Evolutionary conservation across 768 basidiomycete genomes (phyloP).

Genomic region (Russula brevipes): DNA sequence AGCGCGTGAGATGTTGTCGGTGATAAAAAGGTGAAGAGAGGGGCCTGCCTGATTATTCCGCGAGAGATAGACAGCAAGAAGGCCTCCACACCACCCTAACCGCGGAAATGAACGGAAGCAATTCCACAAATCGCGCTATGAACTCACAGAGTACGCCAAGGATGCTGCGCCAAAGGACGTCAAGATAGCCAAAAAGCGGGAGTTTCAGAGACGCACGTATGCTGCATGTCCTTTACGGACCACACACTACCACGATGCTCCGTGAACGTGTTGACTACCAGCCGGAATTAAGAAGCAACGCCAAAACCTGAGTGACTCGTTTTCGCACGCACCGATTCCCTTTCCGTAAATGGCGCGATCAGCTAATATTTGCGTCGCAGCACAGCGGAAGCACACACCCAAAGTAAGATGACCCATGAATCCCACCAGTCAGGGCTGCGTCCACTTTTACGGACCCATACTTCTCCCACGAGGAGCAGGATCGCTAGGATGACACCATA

Average conservation of each 20-base stretch:
- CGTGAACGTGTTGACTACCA: conserved; percentile 82
- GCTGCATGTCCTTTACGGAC: conserved; percentile 94
- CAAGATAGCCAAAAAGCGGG: conserved; percentile 1
- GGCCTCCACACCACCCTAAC: conserved; percentile 87
- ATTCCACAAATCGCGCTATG: neutral
- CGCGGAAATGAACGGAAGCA: conserved; percentile 1
- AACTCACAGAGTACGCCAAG: conserved; percentile 66
- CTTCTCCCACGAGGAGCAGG: conserved; percentile 68
- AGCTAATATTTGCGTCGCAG: neutral
- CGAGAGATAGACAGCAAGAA: conserved; percentile 79
- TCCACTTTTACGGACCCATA: conserved; percentile 66
- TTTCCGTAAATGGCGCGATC: conserved; percentile 3
- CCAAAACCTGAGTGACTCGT: neutral
- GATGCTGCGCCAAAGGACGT: conserved; percentile 40
- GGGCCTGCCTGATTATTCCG: conserved; percentile 63
- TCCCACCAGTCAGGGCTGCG: conserved; percentile 84
- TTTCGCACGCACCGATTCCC: conserved; percentile 25
- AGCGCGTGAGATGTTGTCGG: neutral
- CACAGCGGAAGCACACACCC: conserved; percentile 37
- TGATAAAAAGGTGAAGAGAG: conserved; percentile 5
- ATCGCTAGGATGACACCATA: conserved; percentile 81
- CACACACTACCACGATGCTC: conserved; percentile 78
- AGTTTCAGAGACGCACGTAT: conserved; percentile 54
- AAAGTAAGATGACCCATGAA: conserved; percentile 58
- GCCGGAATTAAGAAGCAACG: conserved; percentile 1